Evolutionary conservation across 1,284 basidiomycete species (phyloP), one percentile per base, ranked within the genome.

Genomic region (Austroboletus niveus): DNA sequence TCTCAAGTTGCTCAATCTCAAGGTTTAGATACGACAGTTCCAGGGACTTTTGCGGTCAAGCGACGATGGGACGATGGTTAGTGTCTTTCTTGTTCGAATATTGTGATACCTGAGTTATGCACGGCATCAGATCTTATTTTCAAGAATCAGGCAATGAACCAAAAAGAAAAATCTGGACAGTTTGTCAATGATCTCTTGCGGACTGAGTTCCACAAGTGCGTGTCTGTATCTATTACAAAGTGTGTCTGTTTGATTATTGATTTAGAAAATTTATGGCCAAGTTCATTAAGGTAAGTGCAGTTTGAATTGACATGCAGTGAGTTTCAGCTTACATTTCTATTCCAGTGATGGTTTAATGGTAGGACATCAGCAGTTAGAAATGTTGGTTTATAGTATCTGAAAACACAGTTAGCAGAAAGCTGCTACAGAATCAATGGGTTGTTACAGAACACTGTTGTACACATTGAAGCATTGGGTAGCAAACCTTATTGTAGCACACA

Each of bases 171-270:
- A 66, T 74, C 78, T 59, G 86, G 87, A 11, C 86, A 89, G 57
- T 97, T 98, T 64, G 92, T 97, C 56, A 97, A 97, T 65, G 94
- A 97, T 69, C 75, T 97, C 47, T 70, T 97, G 55, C 80, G 94
- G 65, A 94, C 92, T 53, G 92, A 95, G 66, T 95, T 95, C 69
- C 93, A 95, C 75, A 89, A 84, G 89, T 90, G 56, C 50, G 85
- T 80, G 2, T 17, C 2, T 2, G 4, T 30, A 17, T n/a, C 3
- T 9, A 12, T 22, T 8, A 2, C 5, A 8, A 0, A 1, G 5
- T 38, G 12, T 14, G 11, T 14, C 1, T 24, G 24, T 39, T 53
- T 65, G 34, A 66, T 31, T 8, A 29, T 8, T 11, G 0, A 38
- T 5, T 17, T 0, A 63, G 62, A 46, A 64, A 68, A 62, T 64